Evolutionary conservation across 352 stramenopile species (phyloP).

Genomic region (Phytophthora megakarya): DNA sequence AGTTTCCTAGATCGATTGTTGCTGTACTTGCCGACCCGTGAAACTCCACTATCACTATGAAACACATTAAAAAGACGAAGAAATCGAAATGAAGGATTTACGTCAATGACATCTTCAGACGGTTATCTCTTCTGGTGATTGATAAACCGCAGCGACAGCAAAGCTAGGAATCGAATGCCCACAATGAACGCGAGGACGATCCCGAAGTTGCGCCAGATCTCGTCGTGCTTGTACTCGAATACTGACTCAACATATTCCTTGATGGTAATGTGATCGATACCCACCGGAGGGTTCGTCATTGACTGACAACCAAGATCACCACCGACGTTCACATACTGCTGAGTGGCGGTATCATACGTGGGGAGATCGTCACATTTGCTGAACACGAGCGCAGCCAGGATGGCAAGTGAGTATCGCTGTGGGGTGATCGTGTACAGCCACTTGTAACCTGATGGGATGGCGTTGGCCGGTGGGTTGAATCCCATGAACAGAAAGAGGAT

Average conservation of each 20-base stretch:
- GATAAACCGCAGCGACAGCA: conserved; percentile 60
- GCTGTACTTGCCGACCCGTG: conserved; percentile 61
- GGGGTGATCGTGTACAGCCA: conserved; percentile 54
- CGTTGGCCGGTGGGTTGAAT: conserved; percentile 46
- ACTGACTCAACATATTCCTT: conserved; percentile 56
- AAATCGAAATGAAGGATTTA: conserved; percentile 11
- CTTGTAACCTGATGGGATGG: conserved; percentile 58
- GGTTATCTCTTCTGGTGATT: conserved; percentile 58
- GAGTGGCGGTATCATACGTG: conserved; percentile 28
- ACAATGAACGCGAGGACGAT: conserved; percentile 55
- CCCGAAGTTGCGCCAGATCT: conserved; percentile 53
- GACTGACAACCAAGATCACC: conserved; percentile 45
- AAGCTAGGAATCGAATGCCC: conserved; percentile 47
- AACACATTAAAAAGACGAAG: not conserved
- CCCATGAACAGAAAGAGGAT: conserved; percentile 66
- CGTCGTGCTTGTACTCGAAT: conserved; percentile 64
- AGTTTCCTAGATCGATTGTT: conserved; percentile 83
- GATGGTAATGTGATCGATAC: conserved; percentile 44
- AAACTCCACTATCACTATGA: not conserved
- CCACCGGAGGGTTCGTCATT: conserved; percentile 39
- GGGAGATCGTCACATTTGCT: conserved; percentile 48
- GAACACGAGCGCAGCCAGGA: conserved; percentile 45
- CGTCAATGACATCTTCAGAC: not conserved
- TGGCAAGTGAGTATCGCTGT: conserved; percentile 44
- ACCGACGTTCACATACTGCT: conserved; percentile 39